Percentiles rank a stretch among this genome's conserved stretches.
Evolutionary conservation across 1,284 basidiomycete species (phyloP).

Genomic region (Boletus sp.): DNA sequence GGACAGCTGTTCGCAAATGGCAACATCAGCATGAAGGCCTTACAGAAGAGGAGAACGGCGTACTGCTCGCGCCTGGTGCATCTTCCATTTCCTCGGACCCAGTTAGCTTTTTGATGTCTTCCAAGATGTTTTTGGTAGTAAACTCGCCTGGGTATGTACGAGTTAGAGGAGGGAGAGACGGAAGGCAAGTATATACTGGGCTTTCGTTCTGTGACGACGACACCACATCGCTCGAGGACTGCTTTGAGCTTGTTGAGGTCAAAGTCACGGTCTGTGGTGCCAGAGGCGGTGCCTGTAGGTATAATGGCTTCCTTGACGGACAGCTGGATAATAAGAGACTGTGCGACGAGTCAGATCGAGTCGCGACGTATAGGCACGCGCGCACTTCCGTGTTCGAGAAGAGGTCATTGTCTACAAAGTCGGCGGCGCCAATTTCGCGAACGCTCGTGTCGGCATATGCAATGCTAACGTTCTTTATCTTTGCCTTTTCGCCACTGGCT

Average conservation of each 20-base stretch:
- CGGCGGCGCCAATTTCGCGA: slow-evolving; percentile 73
- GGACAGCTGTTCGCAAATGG: slow-evolving; percentile 24
- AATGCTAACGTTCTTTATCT: slow-evolving; percentile 62
- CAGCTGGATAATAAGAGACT: slow-evolving; percentile 95
- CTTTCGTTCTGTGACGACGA: slow-evolving; percentile 88
- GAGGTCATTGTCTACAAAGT: slow-evolving; percentile 94
- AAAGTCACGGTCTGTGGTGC: slow-evolving; percentile 76
- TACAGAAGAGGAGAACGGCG: not conserved
- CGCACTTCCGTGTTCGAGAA: slow-evolving; percentile 93
- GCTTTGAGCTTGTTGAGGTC: slow-evolving; percentile 84
- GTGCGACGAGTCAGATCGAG: slow-evolving; percentile 2
- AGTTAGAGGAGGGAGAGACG: not conserved
- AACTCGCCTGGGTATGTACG: slow-evolving; percentile 68
- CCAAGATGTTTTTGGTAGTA: slow-evolving; percentile 74
- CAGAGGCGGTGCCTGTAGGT: slow-evolving; percentile 64
- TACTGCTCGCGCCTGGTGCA: slow-evolving; percentile 12
- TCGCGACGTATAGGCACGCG: not conserved
- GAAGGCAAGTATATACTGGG: slow-evolving; percentile 52
- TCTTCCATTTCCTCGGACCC: slow-evolving; percentile 31
- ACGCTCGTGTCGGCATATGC: slow-evolving; percentile 79
- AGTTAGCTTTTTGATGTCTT: slow-evolving; percentile 78
- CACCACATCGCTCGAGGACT: slow-evolving; percentile 86
- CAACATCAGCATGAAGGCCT: slow-evolving; percentile 23
- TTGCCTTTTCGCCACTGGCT: slow-evolving; percentile 49
- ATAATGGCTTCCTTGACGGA: slow-evolving; percentile 93